Conservation (phyloP, 805 yeast species). For the Hanseniaspora valbyensis region DNA sequence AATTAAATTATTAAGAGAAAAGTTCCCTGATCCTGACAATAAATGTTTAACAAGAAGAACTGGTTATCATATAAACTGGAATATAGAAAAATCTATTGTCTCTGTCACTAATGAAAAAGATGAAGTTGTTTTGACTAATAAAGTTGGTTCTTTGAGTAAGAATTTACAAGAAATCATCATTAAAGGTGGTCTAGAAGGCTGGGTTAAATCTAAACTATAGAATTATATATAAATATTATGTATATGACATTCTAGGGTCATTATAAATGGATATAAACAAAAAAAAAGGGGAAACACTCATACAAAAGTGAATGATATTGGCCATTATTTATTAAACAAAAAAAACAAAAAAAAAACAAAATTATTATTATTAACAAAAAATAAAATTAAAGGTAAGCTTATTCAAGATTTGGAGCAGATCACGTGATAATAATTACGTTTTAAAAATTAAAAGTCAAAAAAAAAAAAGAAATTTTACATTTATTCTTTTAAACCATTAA, state of each 20-base stretch:
- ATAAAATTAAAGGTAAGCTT: too few relatives aligned
- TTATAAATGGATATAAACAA: not conserved
- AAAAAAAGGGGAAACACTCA: not conserved
- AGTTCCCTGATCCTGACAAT: constrained; percentile 37
- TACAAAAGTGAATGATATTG: too few relatives aligned
- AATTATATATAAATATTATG: not conserved
- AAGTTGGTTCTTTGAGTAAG: constrained; percentile 91
- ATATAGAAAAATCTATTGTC: constrained; percentile 74
- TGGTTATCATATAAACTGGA: constrained; percentile 88
- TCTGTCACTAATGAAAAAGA: constrained; percentile 53
- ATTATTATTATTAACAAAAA: too few relatives aligned
- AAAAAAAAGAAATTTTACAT: too few relatives aligned
- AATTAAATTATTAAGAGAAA: constrained; percentile 62
- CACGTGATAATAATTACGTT: too few relatives aligned
- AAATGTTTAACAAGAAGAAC: constrained; percentile 86
- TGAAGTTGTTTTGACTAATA: constrained; percentile 51
- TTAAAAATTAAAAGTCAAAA: too few relatives aligned
- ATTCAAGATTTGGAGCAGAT: too few relatives aligned
- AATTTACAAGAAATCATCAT: constrained; percentile 94
- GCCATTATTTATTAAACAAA: too few relatives aligned
- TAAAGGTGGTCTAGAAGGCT: constrained; percentile 94
- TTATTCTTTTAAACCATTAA: too few relatives aligned
- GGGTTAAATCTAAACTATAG: constrained; percentile 67
- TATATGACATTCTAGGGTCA: not conserved
- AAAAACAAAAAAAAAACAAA: too few relatives aligned